These are phyloP conservation scores for Penicillium sp. DNA, from an alignment of 2,329 filamentous ascomycete species.

Conservation along the genomic window DNA sequence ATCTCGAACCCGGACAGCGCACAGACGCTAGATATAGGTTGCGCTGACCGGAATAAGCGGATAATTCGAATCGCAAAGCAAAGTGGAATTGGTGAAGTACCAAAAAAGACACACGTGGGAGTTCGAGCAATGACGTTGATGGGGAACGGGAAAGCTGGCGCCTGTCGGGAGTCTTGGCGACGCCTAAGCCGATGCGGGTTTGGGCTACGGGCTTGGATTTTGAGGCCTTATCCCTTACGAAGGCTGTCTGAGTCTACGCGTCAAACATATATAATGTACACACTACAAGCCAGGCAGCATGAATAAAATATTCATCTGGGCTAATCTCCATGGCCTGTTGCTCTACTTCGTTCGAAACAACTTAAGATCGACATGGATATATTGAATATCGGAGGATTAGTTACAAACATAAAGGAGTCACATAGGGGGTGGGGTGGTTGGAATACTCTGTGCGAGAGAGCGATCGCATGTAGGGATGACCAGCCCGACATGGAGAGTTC, in stretches of 20 bases:
- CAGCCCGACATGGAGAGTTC: not conserved
- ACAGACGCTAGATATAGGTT: slow-evolving; percentile 13
- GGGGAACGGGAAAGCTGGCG: slow-evolving; percentile 37
- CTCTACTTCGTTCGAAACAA: not conserved
- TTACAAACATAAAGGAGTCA: not conserved
- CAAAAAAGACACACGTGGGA: slow-evolving; percentile 17
- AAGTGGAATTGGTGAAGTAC: slow-evolving; percentile 6
- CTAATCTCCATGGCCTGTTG: not conserved
- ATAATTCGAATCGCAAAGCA: not conserved
- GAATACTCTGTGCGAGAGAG: not conserved
- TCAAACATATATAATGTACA: not conserved
- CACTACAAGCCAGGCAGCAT: not conserved
- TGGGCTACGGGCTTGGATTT: not conserved
- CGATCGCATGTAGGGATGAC: not conserved
- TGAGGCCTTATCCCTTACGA: not conserved
- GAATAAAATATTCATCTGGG: not conserved
- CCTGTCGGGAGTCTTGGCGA: slow-evolving; percentile 36
- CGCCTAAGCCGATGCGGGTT: slow-evolving; percentile 24
- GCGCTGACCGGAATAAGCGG: slow-evolving; percentile 13
- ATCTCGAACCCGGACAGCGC: slow-evolving; percentile 27
- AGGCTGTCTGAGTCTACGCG: not conserved
- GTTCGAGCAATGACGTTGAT: slow-evolving; percentile 36
- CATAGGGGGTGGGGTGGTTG: not conserved
- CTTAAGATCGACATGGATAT: not conserved
- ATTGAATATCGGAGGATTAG: not conserved